Percentiles rank a stretch among this genome's conserved stretches.
phyloP scores from a whole-genome alignment of 148 eudicot species.

The Cornus suecica region DNA sequence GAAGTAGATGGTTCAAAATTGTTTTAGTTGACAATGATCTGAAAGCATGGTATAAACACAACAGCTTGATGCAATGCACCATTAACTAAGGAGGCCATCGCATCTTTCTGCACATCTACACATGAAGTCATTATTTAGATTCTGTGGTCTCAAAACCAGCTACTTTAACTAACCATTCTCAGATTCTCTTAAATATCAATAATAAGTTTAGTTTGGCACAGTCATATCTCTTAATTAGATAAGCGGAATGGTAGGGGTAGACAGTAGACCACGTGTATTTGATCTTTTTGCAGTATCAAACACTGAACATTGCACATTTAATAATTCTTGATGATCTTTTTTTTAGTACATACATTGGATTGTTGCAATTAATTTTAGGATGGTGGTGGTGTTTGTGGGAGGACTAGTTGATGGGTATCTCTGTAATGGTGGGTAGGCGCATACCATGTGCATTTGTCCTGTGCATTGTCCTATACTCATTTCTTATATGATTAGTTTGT shows the following conservation, averaged over 20 bases:
- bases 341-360: neutral
- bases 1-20: neutral
- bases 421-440: conserved; percentile 10
- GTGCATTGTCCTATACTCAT: neutral
- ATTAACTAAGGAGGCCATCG: neutral
- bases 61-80: neutral
- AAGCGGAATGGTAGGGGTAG: neutral
- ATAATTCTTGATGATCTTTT: no score
- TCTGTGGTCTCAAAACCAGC: neutral
- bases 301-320: neutral
- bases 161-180: neutral
- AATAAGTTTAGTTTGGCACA: neutral
- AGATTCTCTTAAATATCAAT: neutral
- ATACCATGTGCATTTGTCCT: conserved; percentile 19
- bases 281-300: neutral
- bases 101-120: neutral
- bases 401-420: neutral
- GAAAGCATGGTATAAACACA: neutral
- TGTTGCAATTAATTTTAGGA: neutral
- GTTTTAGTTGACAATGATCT: neutral
- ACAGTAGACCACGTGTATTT: neutral
- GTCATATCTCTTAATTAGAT: neutral
- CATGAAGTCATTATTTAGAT: neutral
- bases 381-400: neutral
- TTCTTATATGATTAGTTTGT: neutral